phyloP scores from a whole-genome alignment of 2,329 filamentous ascomycete genomes.

The Ophiostoma fasciatum region DNA sequence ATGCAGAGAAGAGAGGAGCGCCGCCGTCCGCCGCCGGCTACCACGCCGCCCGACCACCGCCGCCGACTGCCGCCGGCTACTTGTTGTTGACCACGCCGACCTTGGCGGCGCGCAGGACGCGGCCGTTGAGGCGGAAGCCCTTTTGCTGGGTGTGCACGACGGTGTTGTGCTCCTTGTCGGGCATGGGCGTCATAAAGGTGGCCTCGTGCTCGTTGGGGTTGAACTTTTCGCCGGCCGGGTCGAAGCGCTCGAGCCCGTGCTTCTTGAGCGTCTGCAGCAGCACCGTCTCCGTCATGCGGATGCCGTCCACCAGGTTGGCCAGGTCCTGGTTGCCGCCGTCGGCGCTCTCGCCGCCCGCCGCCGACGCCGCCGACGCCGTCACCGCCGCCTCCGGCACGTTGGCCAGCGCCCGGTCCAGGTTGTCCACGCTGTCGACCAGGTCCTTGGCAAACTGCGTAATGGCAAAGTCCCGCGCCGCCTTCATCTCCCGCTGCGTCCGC shows the following conservation, averaged over 20 bases:
- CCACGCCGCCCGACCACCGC: no score
- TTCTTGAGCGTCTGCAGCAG: conserved; percentile 80
- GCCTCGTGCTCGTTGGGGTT: conserved; percentile 95
- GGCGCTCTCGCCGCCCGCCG: conserved; percentile 40
- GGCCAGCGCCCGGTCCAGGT: conserved; percentile 80
- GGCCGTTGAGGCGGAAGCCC: conserved; percentile 86
- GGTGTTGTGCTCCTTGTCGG: conserved; percentile 75
- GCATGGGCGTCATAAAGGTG: conserved; percentile 80
- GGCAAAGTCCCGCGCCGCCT: conserved; percentile 77
- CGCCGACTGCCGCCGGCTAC: conserved; percentile 12
- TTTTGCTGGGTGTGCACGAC: conserved; percentile 92
- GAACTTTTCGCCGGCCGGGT: conserved; percentile 75
- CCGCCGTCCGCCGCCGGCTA: no score
- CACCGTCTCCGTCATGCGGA: conserved; percentile 90
- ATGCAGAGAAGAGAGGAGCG: not conserved
- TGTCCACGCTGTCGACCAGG: conserved; percentile 88
- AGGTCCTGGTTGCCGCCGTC: conserved; percentile 52
- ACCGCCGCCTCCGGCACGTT: conserved; percentile 46
- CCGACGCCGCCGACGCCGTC: conserved; percentile 29
- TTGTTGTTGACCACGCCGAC: conserved; percentile 88
- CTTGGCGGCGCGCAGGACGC: conserved; percentile 81
- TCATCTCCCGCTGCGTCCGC: conserved; percentile 79
- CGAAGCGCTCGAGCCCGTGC: conserved; percentile 83
- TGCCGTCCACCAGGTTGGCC: conserved; percentile 65
- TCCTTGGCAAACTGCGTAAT: conserved; percentile 94